These are phyloP conservation scores for Lophiostoma macrostomum DNA, from an alignment of 495 filamentous ascomycete genomes.

Conservation along the genomic window DNA sequence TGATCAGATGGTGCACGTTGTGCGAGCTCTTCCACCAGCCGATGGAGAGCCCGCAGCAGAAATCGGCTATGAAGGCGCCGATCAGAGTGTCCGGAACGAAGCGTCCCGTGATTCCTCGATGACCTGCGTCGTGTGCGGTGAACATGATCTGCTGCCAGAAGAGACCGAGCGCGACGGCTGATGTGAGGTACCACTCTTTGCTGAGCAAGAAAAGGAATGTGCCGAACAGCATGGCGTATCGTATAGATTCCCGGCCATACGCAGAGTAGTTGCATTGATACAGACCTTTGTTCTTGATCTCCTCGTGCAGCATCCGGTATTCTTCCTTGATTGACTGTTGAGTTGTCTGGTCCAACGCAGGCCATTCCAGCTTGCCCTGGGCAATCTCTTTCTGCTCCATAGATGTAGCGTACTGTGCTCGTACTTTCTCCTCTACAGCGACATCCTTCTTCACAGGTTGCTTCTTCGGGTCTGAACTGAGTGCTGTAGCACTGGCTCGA, in stretches of 20 bases:
- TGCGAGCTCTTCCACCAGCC: conserved; percentile 56
- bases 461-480: conserved; percentile 20
- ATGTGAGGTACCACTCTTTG: conserved; percentile 46
- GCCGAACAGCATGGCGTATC: conserved; percentile 43
- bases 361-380: conserved; percentile 40
- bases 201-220: conserved; percentile 39
- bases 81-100: conserved; percentile 48
- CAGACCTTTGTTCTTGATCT: conserved; percentile 42
- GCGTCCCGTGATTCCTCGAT: conserved; percentile 49
- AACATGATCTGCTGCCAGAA: conserved; percentile 57
- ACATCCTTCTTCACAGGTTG: neutral
- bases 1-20: conserved; percentile 53
- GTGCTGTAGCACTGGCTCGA: conserved; percentile 4
- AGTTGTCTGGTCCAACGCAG: conserved; percentile 44
- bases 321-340: conserved; percentile 45
- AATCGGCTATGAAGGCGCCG: conserved; percentile 49
- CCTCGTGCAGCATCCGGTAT: conserved; percentile 45
- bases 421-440: conserved; percentile 1
- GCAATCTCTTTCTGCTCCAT: conserved; percentile 42
- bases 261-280: conserved; percentile 47
- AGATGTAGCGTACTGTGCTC: conserved; percentile 30
- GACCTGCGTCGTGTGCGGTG: conserved; percentile 52
- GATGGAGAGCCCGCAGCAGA: conserved; percentile 50
- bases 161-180: conserved; percentile 47
- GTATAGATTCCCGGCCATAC: conserved; percentile 47